These are phyloP conservation scores for Cutaneotrichosporon cutaneum DNA, from an alignment of 1,284 basidiomycete genomes.

Conservation along the genomic window DNA sequence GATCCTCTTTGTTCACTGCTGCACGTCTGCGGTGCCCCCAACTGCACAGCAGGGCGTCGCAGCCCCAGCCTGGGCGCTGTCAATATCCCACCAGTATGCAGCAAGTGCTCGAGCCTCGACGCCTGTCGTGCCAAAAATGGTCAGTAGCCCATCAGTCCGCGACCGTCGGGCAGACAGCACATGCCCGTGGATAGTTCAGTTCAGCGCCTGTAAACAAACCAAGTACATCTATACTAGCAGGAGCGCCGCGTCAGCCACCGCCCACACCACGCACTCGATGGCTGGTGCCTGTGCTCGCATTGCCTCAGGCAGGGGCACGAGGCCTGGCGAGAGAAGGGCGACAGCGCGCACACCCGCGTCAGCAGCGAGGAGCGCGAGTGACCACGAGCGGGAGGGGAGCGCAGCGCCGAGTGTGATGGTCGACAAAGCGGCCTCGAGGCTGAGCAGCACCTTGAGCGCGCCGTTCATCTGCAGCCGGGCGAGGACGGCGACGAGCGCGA, in stretches of 20 bases:
- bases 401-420: slow-evolving; percentile 12
- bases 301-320: background rate
- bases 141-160: no score
- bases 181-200: background rate
- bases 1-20: no score
- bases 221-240: background rate
- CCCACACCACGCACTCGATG: background rate
- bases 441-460: slow-evolving; percentile 10
- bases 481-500: background rate
- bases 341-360: slow-evolving; percentile 12
- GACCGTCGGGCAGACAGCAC: no score
- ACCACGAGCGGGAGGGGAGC: slow-evolving; percentile 10
- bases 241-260: background rate
- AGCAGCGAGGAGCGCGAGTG: slow-evolving; percentile 11
- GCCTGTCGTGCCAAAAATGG: no score
- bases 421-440: slow-evolving; percentile 9
- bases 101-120: no score
- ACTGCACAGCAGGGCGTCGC: no score
- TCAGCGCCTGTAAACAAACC: background rate
- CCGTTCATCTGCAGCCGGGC: background rate
- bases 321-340: slow-evolving; percentile 8
- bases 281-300: background rate
- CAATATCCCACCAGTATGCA: no score
- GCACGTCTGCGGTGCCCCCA: no score
- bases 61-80: no score